These are phyloP conservation scores for Geotrichum phurueaensis DNA, from an alignment of 1,139 yeast genomes.

Conservation along the genomic window DNA sequence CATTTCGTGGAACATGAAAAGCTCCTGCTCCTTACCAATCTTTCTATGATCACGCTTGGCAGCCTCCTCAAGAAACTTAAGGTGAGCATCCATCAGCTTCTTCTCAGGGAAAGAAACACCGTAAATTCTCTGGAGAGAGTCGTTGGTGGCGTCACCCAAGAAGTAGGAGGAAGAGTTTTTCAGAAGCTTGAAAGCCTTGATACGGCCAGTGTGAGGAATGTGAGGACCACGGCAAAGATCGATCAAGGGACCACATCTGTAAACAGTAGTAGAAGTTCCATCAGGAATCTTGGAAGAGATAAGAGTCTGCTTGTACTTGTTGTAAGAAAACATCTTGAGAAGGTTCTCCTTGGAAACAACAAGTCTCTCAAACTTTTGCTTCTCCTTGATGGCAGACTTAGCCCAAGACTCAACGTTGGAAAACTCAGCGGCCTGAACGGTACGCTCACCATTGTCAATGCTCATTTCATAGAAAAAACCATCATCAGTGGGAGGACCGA, in stretches of 20 bases:
- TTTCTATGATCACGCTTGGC: slow-evolving; percentile 96
- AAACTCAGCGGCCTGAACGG: slow-evolving; percentile 79
- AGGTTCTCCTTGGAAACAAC: slow-evolving; percentile 88
- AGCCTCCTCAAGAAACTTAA: slow-evolving; percentile 94
- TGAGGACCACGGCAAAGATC: slow-evolving; percentile 99
- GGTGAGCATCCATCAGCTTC: slow-evolving; percentile 90
- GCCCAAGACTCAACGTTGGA: slow-evolving; percentile 80
- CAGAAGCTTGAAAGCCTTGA: slow-evolving; percentile 88
- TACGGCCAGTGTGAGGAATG: slow-evolving; percentile 94
- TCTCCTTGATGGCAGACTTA: slow-evolving; percentile 87
- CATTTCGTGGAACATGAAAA: slow-evolving; percentile 90
- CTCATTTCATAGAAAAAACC: slow-evolving; percentile 98
- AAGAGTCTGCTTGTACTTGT: slow-evolving; percentile 88
- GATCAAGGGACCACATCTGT: slow-evolving; percentile 95
- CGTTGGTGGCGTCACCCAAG: slow-evolving; percentile 87
- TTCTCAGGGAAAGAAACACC: slow-evolving; percentile 99
- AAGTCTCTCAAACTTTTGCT: slow-evolving; percentile 92
- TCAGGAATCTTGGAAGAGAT: slow-evolving; percentile 89
- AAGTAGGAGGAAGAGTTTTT: slow-evolving; percentile 96
- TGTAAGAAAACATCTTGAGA: slow-evolving; percentile 88
- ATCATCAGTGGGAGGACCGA: slow-evolving; percentile 97
- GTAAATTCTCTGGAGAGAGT: slow-evolving; percentile 93
- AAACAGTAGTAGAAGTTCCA: slow-evolving; percentile 92
- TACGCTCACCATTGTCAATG: slow-evolving; percentile 68
- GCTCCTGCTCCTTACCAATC: slow-evolving; percentile 93